These are phyloP conservation scores for Eucalyptus erythrocorys DNA, from an alignment of 345 rosid species.

Conservation along the genomic window DNA sequence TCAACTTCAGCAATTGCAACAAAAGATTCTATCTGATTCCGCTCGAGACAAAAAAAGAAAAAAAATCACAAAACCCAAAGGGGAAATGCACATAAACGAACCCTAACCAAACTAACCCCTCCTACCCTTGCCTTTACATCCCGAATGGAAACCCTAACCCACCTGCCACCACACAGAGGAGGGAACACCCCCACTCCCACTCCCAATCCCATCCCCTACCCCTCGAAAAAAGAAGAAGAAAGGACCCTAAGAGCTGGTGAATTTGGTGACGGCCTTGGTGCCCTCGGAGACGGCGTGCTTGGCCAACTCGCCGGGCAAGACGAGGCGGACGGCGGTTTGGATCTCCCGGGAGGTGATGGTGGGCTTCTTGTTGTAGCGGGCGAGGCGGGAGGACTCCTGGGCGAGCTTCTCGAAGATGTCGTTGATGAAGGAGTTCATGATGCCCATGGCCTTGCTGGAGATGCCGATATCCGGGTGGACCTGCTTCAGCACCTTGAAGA, in stretches of 20 bases:
- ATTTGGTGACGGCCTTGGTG: slow-evolving; percentile 25
- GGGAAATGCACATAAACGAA: background rate
- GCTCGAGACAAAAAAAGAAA: background rate
- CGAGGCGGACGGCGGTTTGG: slow-evolving; percentile 20
- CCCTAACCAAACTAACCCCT: background rate
- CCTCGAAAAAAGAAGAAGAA: background rate
- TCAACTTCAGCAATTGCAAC: background rate
- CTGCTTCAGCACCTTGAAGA: slow-evolving; percentile 29
- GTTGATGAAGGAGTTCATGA: slow-evolving; percentile 15
- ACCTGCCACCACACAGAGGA: background rate
- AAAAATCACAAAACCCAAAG: background rate
- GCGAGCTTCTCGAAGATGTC: slow-evolving; percentile 30
- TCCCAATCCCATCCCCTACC: background rate
- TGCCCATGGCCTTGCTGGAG: slow-evolving; percentile 21
- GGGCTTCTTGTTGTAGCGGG: slow-evolving; percentile 28
- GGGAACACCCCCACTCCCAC: background rate
- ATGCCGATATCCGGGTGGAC: slow-evolving; percentile 27
- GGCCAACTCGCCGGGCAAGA: slow-evolving; percentile 20
- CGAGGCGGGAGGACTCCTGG: slow-evolving; percentile 12
- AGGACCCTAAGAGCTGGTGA: slow-evolving; percentile 10
- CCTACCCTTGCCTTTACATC: background rate
- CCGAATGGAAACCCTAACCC: background rate
- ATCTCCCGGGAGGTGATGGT: slow-evolving; percentile 26
- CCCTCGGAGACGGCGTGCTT: slow-evolving; percentile 29
- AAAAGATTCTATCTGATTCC: background rate